These are phyloP conservation scores for Lobosporangium transversale DNA, from an alignment of 192 early-diverging fungal genomes.

Conservation along the genomic window DNA sequence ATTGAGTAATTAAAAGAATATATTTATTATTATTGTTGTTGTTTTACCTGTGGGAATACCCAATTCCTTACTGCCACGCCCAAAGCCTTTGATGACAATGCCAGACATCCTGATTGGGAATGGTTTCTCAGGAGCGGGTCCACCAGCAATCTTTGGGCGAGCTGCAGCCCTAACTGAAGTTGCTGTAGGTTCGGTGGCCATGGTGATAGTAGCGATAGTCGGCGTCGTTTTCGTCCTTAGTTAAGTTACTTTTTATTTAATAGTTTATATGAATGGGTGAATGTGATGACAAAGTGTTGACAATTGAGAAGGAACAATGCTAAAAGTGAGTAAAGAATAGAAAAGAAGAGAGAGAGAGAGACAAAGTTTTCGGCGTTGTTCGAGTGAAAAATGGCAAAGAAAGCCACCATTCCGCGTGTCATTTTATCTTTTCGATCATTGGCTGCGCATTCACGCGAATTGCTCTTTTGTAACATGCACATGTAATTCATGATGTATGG, in stretches of 20 bases:
- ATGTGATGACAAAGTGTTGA: not conserved
- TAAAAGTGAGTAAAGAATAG: conserved; percentile 5
- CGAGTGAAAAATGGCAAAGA: too few relatives aligned
- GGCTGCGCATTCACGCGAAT: too few relatives aligned
- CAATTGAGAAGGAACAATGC: not conserved
- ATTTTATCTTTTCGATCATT: too few relatives aligned
- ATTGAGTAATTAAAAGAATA: too few relatives aligned
- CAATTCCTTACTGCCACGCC: conserved; percentile 94
- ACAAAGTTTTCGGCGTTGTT: not conserved
- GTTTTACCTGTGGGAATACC: conserved; percentile 93
- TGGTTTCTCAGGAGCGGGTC: conserved; percentile 66
- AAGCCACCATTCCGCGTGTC: too few relatives aligned
- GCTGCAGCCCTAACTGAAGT: not conserved
- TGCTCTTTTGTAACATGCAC: too few relatives aligned
- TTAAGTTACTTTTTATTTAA: too few relatives aligned
- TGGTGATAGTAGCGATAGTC: conserved; percentile 5
- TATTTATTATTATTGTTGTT: too few relatives aligned
- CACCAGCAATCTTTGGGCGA: conserved; percentile 73
- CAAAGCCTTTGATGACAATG: conserved; percentile 89
- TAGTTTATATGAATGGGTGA: not conserved
- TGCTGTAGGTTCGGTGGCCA: conserved; percentile 11
- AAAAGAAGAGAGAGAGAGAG: not conserved
- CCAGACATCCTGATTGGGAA: conserved; percentile 86
- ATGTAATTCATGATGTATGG: too few relatives aligned
- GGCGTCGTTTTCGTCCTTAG: too few relatives aligned